Base-by-base conservation (phyloP, 2,329 filamentous ascomycete genomes). In the Cladophialophora psammophila region DNA sequence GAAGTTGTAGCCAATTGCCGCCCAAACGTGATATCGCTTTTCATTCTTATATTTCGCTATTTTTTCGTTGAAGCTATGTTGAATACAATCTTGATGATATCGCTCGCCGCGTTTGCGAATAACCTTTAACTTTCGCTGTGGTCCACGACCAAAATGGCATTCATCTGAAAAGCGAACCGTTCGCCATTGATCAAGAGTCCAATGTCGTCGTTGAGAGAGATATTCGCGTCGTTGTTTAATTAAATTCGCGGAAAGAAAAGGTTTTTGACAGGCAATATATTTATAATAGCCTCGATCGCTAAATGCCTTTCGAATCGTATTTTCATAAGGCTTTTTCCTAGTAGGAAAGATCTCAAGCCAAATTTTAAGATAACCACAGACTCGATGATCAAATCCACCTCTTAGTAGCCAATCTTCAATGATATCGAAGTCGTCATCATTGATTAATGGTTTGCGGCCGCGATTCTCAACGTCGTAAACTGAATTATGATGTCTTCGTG, bases 181-280 rank as follows among this genome's bases (percentile, higher is more conserved):
- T 5, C 15, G 48, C 48, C n/a, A 52, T 52, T 52, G 15, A 15
- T 9, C 6, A n/a, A 52, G 9, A n/a, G 18, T n/a, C 20, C 50
- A 54, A 5, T 54, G 50, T 12, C 50, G 1, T 35, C 50, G 12
- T 15, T 18, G 6, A 12, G 50, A 13, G 26, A 54, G 50, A 7
- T 32, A 54, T 31, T 32, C 26, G 13, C 50, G 50, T 9, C 50
- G 50, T 54, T 54, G 18, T 31, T 31, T 35, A 3, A 54, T 31
- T 6, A 12, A 54, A 31, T 54, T 31, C 2, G 50, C 50, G 18
- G 20, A 31, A 1, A 54, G 50, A 31, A 31, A 54, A 35, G 50
- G 50, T 5, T 54, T 54, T 18, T 54, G 50, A 20, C 50, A 54
- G 20, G 50, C 50, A 54, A 54, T n/a, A 20, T 20, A 54, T 54